Evolutionary conservation across 148 eudicot genomes (phyloP), one percentile per base, ranked within the genome.

Genomic region (Nepenthes gracilis): DNA sequence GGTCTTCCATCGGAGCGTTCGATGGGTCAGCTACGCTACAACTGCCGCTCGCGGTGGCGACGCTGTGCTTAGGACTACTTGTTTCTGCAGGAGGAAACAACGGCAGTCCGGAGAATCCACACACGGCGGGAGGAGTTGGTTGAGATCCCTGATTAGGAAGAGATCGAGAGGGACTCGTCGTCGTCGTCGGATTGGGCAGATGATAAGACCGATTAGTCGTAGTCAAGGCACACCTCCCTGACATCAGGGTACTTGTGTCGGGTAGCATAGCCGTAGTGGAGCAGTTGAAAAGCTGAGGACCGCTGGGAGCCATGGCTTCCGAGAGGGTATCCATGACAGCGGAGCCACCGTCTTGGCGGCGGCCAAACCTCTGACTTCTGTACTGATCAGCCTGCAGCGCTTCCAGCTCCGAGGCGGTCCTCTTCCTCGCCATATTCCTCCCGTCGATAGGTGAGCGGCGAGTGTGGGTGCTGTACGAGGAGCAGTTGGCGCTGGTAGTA

Each of bases 41-140:
- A 35, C 1, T 33, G 53, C 36, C 54, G 3, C 23, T n/a, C 38
- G 9, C 33, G 59, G n/a, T 34, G 1, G 59, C 12, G 36, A 35
- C 13, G 2, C 10, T 55, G 36, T 3, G 34, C 10, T 8, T 9
- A 12, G 49, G 10, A 35, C 36, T 4, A 8, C 12, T 36, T 32
- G 9, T 43, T 48, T 57, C 43, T 35, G 58, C 12, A 0, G 97
- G 97, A 0, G 96, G 98, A 54, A 93, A 93, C 15, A 93, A 68
- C 2, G 98, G 98, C 33, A 93, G 59, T 5, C 98, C 98, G 9
- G 98, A 93, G 69, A 83, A 93, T 34, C 80, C 91, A 58, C 98
- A 93, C 1, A 88, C 81, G 0, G 90, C 62, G 11, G 85, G 79
- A 9, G 47, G 59, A 35, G 9, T 14, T 54, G 34, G 45, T 49